Base-by-base conservation (phyloP, 2,329 filamentous ascomycete genomes). In the Fusarium sp. region DNA sequence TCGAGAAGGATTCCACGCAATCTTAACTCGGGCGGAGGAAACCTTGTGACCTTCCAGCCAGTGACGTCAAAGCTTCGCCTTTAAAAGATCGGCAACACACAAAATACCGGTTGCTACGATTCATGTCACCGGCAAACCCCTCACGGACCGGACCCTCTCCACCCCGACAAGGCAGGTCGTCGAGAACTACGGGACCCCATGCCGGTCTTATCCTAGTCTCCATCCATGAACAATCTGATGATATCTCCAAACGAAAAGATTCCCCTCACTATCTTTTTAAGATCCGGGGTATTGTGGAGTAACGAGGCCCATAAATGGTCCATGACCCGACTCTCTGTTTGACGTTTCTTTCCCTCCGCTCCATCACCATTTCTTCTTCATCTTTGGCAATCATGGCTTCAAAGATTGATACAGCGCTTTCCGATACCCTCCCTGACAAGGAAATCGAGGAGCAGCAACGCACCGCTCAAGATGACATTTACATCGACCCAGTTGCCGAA, bases 401-500 rank as follows among this genome's bases (percentile, higher is more conserved):
- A 7, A 77, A 77, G 52, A 47, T 60, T 2, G 61, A 37, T n/a
- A 6, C 20, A 30, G 32, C 56, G 17, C 11, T 43, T 4, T 43
- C 57, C 11, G 45, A 57, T 10, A 54, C 30, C 6, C 47, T 74
- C 12, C 61, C 71, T 17, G 68, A 70, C 38, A 75, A 72, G 57
- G 75, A 78, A 17, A 66, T 77, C 4, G 76, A 78, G 22, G 68
- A 76, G 15, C 73, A 74, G n/a, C 45, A 65, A 4, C 58, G 64
- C 40, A 54, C 32, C 1, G 25, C 10, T 1, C 71, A 68, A 7
- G 68, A 72, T 65, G 76, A 79, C 33, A 67, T 80, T 22, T 76
- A 75, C 25, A 80, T 81, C n/a, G 81, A 82, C 14, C 70, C 75
- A 6, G 78, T 59, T 10, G 78, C 77, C 8, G 81, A 82, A 62